Base-by-base conservation (phyloP, 257 asterid species). In the Solanum pinnatisectum region DNA sequence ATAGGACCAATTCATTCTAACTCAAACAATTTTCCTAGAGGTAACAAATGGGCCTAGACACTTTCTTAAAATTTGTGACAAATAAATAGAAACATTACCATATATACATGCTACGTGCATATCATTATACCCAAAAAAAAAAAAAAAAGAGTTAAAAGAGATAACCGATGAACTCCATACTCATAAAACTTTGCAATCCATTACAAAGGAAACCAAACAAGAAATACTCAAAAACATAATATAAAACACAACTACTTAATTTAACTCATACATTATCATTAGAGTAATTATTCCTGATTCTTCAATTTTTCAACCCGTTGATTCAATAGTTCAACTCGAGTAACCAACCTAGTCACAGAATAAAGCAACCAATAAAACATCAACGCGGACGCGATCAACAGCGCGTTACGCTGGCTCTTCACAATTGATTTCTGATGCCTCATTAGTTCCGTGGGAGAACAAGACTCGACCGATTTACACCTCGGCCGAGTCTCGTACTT, bases 331-430 rank as follows among this genome's bases (percentile, higher is more conserved):
- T 94, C 95, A 87, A 88, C 86, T 56, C 30, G 70, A 6, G 67
- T 67, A n/a, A 92, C 94, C 92, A 94, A 71, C n/a, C 87, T 72
- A 32, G 92, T 92, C 23, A 93, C 91, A 1, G 95, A 84, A 23
- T 68, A 93, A 22, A 93, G 92, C 90, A 94, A 67, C 95, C 95
- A 92, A 14, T 91, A 94, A 5, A 91, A 89, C 90, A 94, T 68
- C 37, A 92, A 60, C 4, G 94, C 92, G 2, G 91, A 86, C 37
- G 91, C 95, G 25, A 94, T 91, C 52, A 93, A 89, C 89, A 94
- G 68, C 4, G 90, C 95, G 32, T 94, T 92, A 3, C 94, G 88
- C 88, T 94, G 94, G 74, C 92, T 91, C 90, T 94, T 93, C 52
- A 92, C 11, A 0, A 88, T 39, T 5, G 93, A 90, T 86, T 94